phyloP scores from a whole-genome alignment of 768 basidiomycete genomes.

The Butyriboletus loyo region DNA sequence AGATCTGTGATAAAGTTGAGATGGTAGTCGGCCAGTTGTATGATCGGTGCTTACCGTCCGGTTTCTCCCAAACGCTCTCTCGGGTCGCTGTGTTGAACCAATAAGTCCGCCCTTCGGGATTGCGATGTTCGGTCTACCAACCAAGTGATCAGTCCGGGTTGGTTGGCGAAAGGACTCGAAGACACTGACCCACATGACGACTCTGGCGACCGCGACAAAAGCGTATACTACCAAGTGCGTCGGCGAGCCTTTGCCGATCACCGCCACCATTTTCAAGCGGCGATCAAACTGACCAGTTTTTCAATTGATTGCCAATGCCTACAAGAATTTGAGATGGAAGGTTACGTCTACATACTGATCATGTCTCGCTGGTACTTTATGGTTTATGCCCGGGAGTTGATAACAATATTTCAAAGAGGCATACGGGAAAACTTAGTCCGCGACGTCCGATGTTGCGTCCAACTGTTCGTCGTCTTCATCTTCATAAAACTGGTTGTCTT shows the following conservation, averaged over 20 bases:
- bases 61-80: slow-evolving; percentile 98
- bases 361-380: background rate
- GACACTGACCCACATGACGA: slow-evolving; percentile 32
- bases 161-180: background rate
- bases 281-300: too few species aligned
- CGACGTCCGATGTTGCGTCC: slow-evolving; percentile 10
- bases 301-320: background rate
- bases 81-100: slow-evolving; percentile 91
- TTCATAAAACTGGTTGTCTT: slow-evolving; percentile 54
- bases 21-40: background rate
- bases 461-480: slow-evolving; percentile 42
- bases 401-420: background rate
- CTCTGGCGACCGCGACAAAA: slow-evolving; percentile 3
- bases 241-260: slow-evolving; percentile 2
- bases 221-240: background rate
- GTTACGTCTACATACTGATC: background rate
- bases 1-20: slow-evolving; percentile 52
- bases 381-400: background rate
- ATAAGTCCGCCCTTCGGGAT: slow-evolving; percentile 95
- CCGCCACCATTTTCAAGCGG: slow-evolving; percentile 16
- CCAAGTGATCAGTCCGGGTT: slow-evolving; percentile 1
- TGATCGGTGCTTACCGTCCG: slow-evolving; percentile 61
- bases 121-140: slow-evolving; percentile 84
- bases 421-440: slow-evolving; percentile 6
- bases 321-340: background rate